Evolutionary conservation across 148 eudicot genomes (phyloP).

Genomic region (Chenopodium berlandieri): DNA sequence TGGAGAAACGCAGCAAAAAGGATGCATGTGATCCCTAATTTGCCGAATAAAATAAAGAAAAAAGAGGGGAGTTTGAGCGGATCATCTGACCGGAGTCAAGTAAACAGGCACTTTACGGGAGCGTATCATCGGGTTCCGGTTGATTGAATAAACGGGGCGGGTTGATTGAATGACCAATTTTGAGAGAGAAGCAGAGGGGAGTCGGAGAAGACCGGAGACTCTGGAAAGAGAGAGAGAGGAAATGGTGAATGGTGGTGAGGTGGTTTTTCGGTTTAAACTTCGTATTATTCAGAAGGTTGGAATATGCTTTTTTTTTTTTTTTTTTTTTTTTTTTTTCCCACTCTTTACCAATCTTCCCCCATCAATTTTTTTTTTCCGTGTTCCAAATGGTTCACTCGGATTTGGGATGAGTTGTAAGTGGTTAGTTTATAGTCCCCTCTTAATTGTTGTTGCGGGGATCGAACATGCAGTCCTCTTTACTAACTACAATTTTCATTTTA

Average conservation of each 20-base stretch:
- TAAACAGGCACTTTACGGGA: not conserved
- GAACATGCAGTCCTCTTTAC: too few relatives aligned
- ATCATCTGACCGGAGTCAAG: conserved; percentile 17
- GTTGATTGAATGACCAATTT: too few relatives aligned
- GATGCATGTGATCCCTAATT: conserved; percentile 42
- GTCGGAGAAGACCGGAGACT: not conserved
- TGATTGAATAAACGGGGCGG: too few relatives aligned
- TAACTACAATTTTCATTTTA: too few relatives aligned
- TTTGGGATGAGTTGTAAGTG: too few relatives aligned
- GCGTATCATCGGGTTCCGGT: conserved; percentile 12
- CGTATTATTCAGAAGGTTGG: conserved; percentile 8
- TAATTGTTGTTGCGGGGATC: too few relatives aligned
- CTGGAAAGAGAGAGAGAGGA: not conserved
- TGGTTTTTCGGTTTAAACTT: not conserved
- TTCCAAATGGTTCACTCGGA: too few relatives aligned
- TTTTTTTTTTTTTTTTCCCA: too few relatives aligned
- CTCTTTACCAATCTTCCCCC: too few relatives aligned
- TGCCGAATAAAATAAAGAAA: not conserved
- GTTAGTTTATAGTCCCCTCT: too few relatives aligned
- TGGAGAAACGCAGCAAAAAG: conserved; percentile 58
- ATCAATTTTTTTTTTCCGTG: too few relatives aligned
- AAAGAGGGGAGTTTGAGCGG: not conserved
- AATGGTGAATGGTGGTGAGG: not conserved
- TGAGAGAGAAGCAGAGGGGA: too few relatives aligned
- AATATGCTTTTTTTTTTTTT: not conserved